phyloP scores from a whole-genome alignment of 345 rosid species.

The Acer campestre region DNA sequence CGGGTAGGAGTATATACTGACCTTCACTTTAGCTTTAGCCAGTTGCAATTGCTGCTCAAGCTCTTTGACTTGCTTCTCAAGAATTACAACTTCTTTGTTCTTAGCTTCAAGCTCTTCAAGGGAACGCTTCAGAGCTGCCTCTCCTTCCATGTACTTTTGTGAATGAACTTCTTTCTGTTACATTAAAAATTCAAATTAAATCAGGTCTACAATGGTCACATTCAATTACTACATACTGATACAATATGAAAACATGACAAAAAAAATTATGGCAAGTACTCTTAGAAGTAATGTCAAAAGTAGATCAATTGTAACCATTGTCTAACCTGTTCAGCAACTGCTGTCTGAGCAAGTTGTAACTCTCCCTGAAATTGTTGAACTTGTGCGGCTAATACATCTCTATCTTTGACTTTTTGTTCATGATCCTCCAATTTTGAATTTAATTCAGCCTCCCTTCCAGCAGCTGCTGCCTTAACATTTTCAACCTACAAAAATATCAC shows the following conservation, averaged over 20 bases:
- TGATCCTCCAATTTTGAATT: slow-evolving; percentile 49
- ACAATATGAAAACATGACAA: too few relatives aligned
- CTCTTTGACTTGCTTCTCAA: slow-evolving; percentile 61
- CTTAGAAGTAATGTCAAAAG: neutral
- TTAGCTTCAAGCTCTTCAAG: slow-evolving; percentile 67
- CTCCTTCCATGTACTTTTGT: slow-evolving; percentile 52
- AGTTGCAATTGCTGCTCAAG: slow-evolving; percentile 71
- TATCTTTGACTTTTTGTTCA: slow-evolving; percentile 38
- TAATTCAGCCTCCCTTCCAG: slow-evolving; percentile 43
- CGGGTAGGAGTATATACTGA: slow-evolving; percentile 30
- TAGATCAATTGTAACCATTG: neutral
- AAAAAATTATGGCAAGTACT: neutral
- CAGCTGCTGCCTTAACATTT: slow-evolving; percentile 36
- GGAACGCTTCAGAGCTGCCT: slow-evolving; percentile 59
- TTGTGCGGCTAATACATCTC: slow-evolving; percentile 46
- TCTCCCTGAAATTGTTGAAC: slow-evolving; percentile 58
- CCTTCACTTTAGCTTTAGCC: slow-evolving; percentile 68
- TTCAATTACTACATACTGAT: too few relatives aligned
- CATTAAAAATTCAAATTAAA: slow-evolving; percentile 4
- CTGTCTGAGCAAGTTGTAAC: slow-evolving; percentile 43
- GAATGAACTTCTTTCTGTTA: slow-evolving; percentile 57
- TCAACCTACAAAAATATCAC: slow-evolving; percentile 37
- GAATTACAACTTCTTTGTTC: slow-evolving; percentile 48
- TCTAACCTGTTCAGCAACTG: slow-evolving; percentile 50
- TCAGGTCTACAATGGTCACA: neutral